Evolutionary conservation across 139 green algal species (phyloP), one percentile per base, ranked within the genome.

Genomic region (Micractinium conductrix): DNA sequence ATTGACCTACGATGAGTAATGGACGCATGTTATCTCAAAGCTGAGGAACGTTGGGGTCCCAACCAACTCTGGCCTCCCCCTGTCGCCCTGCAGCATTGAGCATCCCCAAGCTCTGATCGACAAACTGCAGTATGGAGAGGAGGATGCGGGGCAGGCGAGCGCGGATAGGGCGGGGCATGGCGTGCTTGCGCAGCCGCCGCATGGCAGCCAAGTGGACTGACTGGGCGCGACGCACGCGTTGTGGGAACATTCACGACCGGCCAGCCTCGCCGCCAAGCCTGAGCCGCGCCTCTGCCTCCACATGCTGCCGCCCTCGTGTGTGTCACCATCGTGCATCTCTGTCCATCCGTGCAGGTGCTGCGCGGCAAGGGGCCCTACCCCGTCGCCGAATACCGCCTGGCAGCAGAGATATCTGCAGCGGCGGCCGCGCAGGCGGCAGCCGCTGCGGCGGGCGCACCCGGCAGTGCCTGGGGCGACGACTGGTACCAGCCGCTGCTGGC

Each of bases 21-120:
- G n/a, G n/a, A n/a, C n/a, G n/a, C n/a, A n/a, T n/a, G n/a, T n/a
- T n/a, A n/a, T n/a, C n/a, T n/a, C n/a, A n/a, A n/a, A n/a, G n/a
- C n/a, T n/a, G n/a, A n/a, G n/a, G n/a, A n/a, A n/a, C n/a, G n/a
- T n/a, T n/a, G n/a, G n/a, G n/a, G n/a, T n/a, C n/a, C n/a, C n/a
- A n/a, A n/a, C n/a, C n/a, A n/a, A n/a, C n/a, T n/a, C n/a, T n/a
- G n/a, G n/a, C 30, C 19, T 65, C 33, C 48, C n/a, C 22, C 7
- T 68, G 4, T 6, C 35, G 2, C 1, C 9, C 40, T 37, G 30
- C 78, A 83, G 78, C 0, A 91, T 98, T 12, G 95, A 98, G 88
- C 95, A 98, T 78, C 95, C 95, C 21, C 95, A 98, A 89, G 86
- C 69, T 21, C 73, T 93, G 3, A 93, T 98, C 53, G 87, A 98